Base-by-base conservation (phyloP, 495 filamentous ascomycete species). In the Glonium stellatum region DNA sequence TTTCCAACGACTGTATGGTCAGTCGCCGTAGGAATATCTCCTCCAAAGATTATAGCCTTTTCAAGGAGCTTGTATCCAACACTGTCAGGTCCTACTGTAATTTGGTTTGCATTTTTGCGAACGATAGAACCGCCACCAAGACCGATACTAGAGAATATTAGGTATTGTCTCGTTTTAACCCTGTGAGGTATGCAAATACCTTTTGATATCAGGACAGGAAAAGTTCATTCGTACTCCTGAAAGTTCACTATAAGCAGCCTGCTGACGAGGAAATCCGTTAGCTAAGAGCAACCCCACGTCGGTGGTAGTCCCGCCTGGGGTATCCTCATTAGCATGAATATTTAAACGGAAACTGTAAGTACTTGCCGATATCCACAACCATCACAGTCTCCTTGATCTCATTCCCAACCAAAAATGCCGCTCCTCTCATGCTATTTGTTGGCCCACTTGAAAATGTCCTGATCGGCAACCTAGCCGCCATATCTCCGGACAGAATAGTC, bases 121-220 rank as follows among this genome's bases (percentile, higher is more conserved):
- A 81, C 73, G 18, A 77, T 70, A 13, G 76, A 79, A 1, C 80
- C 80, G 31, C 80, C 80, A 21, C 81, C 81, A 0, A 84, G 70
- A 5, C 80, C 81, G 37, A 82, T 76, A 37, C 68, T 48, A n/a
- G 18, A 8, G 5, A 48, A 18, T 0, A 0, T 12, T 48, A n/a
- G 13, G 27, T 6, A 9, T 8, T 48, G 13, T 15, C 18, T 48
- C 44, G 5, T 18, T 48, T 18, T n/a, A 48, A 8, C 0, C 27
- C 27, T 31, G 27, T n/a, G n/a, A n/a, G 6, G 27, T 31, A 31
- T 31, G 2, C 6, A 31, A 31, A 2, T 48, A 48, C 44, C 44
- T 65, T 49, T 65, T 65, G 2, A 84, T 75, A 58, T 82, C 77
- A 12, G 81, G 81, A 59, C 80, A 80, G 0, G 76, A 77, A 58